These are phyloP conservation scores for Polytrichum formosum DNA, from an alignment of 225 moss, liverwort and hornwort species.

Conservation along the genomic window DNA sequence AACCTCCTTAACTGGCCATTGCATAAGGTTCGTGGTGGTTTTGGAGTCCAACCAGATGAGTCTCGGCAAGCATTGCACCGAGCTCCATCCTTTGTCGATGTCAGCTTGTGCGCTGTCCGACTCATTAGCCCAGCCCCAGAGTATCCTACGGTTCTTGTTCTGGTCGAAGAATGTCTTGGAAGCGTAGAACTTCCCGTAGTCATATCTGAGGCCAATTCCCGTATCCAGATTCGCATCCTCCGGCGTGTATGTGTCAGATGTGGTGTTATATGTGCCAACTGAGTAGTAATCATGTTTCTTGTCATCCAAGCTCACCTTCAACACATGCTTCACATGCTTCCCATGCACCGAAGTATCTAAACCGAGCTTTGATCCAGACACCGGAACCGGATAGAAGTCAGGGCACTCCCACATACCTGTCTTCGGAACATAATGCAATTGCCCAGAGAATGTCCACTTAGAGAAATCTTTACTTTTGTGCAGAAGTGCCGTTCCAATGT, in stretches of 20 bases:
- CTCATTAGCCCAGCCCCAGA: constrained; percentile 95
- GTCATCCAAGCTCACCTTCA: constrained; percentile 70
- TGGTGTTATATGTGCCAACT: constrained; percentile 54
- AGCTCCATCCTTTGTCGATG: constrained; percentile 75
- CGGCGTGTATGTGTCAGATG: constrained; percentile 30
- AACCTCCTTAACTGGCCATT: constrained; percentile 81
- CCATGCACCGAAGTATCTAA: constrained; percentile 33
- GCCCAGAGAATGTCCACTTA: constrained; percentile 39
- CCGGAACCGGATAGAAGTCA: constrained; percentile 58
- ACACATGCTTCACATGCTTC: constrained; percentile 54
- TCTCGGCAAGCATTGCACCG: constrained; percentile 73
- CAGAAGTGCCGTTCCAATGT: constrained; percentile 55
- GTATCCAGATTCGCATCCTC: constrained; percentile 27
- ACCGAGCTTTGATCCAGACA: not conserved
- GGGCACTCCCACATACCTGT: constrained; percentile 98
- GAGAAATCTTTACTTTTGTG: constrained; percentile 56
- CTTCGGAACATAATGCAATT: constrained; percentile 32
- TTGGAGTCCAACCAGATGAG: constrained; percentile 62
- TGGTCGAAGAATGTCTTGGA: constrained; percentile 81
- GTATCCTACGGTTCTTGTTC: constrained; percentile 41
- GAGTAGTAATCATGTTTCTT: constrained; percentile 78
- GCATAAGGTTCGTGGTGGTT: constrained; percentile 49
- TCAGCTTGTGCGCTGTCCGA: constrained; percentile 47
- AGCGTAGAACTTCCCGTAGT: constrained; percentile 88
- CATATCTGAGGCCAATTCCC: constrained; percentile 66